Evolutionary conservation across 2,329 filamentous ascomycete genomes (phyloP).

Genomic region (Diplodia sapinea): DNA sequence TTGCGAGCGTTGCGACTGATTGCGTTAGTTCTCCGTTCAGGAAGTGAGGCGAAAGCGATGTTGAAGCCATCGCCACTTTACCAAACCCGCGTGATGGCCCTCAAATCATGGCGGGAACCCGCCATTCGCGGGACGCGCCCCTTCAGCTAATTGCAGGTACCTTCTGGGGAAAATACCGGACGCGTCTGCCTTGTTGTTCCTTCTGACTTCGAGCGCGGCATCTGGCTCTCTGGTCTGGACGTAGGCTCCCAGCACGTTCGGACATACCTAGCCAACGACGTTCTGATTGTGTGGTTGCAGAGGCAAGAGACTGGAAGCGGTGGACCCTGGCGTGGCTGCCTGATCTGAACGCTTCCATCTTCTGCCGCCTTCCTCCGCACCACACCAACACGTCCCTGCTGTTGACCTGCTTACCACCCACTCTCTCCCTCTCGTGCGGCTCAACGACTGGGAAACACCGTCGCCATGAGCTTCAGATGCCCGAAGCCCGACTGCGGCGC

Average conservation of each 20-base stretch:
- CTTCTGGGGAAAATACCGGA: neutral
- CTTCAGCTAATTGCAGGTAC: neutral
- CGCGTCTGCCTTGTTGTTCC: too few relatives aligned
- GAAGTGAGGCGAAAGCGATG: neutral
- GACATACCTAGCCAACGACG: neutral
- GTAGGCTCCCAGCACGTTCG: neutral
- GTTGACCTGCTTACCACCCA: neutral
- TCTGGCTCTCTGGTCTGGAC: neutral
- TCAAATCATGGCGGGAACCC: too few relatives aligned
- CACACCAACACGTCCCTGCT: neutral
- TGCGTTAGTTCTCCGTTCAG: neutral
- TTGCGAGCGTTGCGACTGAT: neutral
- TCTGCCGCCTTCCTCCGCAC: neutral
- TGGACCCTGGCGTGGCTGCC: neutral
- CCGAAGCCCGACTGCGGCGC: slow-evolving; percentile 54
- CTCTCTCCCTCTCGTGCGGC: neutral
- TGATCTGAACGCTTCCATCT: neutral
- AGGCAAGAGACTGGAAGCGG: neutral
- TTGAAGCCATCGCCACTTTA: neutral
- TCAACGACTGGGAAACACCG: neutral
- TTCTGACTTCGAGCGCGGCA: too few relatives aligned
- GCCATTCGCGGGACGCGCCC: neutral
- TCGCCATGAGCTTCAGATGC: slow-evolving; percentile 42
- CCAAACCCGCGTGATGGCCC: too few relatives aligned
- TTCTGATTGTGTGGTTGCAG: neutral